These are phyloP conservation scores for Brassica napus DNA, from an alignment of 345 rosid species.

Conservation along the genomic window Da-Ae NC_063444.1:48116501-48117000, in stretches of 20 bases:
- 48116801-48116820: not conserved
- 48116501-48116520: conserved; percentile 53
- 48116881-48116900: not conserved
- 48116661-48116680: conserved; percentile 62
- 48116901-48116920: too few species aligned
- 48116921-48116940: conserved; percentile 35
- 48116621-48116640: conserved; percentile 72
- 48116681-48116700: conserved; percentile 31
- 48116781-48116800: not conserved
- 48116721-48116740: not conserved
- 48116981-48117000: conserved; percentile 3
- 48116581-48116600: conserved; percentile 79
- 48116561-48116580: conserved; percentile 62
- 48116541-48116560: conserved; percentile 66
- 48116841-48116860: too few species aligned
- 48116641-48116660: conserved; percentile 68
- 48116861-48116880: too few species aligned
- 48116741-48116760: not conserved
- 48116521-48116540: conserved; percentile 67
- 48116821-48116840: too few species aligned
- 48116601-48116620: conserved; percentile 63
- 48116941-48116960: conserved; percentile 27
- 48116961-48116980: not conserved
- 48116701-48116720: conserved; percentile 9
- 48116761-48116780: conserved; percentile 10